These are phyloP conservation scores for Pseudogymnoascus sp. DNA, from an alignment of 2,329 filamentous ascomycete genomes.

Conservation along the genomic window DNA sequence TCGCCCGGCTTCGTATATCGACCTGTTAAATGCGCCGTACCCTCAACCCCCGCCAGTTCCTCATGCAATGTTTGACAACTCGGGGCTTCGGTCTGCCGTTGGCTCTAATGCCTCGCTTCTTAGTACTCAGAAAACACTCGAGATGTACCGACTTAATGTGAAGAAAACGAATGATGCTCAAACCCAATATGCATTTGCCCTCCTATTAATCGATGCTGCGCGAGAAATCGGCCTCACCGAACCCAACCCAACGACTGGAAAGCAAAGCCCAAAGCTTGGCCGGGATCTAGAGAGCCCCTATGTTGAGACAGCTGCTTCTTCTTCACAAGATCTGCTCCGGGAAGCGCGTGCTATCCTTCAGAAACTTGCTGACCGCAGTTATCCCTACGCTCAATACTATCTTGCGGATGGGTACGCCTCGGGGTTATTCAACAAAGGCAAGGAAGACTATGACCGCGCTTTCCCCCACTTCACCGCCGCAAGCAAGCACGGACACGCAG, in stretches of 20 bases:
- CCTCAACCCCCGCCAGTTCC: slow-evolving; percentile 29
- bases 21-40: slow-evolving; percentile 48
- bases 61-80: slow-evolving; percentile 60
- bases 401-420: slow-evolving; percentile 91
- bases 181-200: slow-evolving; percentile 92
- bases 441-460: slow-evolving; percentile 82
- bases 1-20: slow-evolving; percentile 32
- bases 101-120: slow-evolving; percentile 87
- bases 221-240: slow-evolving; percentile 64
- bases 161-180: slow-evolving; percentile 91
- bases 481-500: slow-evolving; percentile 93
- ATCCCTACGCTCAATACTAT: slow-evolving; percentile 97
- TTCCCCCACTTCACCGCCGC: slow-evolving; percentile 90
- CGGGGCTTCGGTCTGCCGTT: slow-evolving; percentile 67
- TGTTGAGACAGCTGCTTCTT: slow-evolving; percentile 40
- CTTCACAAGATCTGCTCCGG: slow-evolving; percentile 63
- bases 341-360: slow-evolving; percentile 89
- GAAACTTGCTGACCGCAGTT: slow-evolving; percentile 75
- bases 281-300: slow-evolving; percentile 43
- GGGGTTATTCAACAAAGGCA: slow-evolving; percentile 90
- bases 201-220: slow-evolving; percentile 86
- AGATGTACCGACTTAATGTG: slow-evolving; percentile 95
- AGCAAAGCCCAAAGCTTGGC: slow-evolving; percentile 37
- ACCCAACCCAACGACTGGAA: slow-evolving; percentile 26
- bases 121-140: slow-evolving; percentile 85